Conservation (phyloP, 305 asterid species). For the Nicotiana rustica region DNA sequence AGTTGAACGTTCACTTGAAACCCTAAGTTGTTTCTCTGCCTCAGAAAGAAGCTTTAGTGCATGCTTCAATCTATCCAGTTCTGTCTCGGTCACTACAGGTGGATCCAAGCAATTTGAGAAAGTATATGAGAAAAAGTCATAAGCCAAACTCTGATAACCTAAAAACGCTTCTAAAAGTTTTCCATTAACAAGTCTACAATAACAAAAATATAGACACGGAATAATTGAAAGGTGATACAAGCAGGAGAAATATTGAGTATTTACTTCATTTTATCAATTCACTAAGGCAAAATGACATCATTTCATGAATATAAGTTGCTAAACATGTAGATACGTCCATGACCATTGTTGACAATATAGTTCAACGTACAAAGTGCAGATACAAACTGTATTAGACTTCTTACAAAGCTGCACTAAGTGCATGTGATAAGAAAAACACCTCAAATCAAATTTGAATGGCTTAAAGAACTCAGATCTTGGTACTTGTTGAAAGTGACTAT, state of each 20-base stretch:
- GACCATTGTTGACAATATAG: background rate
- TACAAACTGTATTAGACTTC: background rate
- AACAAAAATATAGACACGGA: background rate
- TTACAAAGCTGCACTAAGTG: background rate
- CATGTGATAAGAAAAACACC: background rate
- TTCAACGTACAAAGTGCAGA: background rate
- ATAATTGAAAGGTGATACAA: background rate
- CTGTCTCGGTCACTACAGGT: conserved; percentile 71
- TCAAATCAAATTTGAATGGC: background rate
- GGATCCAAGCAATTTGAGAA: conserved; percentile 29
- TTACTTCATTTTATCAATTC: background rate
- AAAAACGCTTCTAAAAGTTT: background rate
- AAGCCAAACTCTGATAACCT: background rate
- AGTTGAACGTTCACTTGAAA: conserved; percentile 83
- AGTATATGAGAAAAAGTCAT: background rate
- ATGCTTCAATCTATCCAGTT: conserved; percentile 75
- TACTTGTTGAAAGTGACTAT: background rate
- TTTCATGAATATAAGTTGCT: background rate
- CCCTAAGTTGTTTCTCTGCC: conserved; percentile 87
- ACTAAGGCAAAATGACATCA: background rate
- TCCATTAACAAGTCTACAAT: background rate
- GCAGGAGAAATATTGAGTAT: background rate
- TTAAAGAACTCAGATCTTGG: background rate
- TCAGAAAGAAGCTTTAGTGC: conserved; percentile 84
- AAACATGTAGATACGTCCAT: background rate